Evolutionary conservation across 257 asterid genomes (phyloP).

Genomic region (Solanum chmielewskii): DNA sequence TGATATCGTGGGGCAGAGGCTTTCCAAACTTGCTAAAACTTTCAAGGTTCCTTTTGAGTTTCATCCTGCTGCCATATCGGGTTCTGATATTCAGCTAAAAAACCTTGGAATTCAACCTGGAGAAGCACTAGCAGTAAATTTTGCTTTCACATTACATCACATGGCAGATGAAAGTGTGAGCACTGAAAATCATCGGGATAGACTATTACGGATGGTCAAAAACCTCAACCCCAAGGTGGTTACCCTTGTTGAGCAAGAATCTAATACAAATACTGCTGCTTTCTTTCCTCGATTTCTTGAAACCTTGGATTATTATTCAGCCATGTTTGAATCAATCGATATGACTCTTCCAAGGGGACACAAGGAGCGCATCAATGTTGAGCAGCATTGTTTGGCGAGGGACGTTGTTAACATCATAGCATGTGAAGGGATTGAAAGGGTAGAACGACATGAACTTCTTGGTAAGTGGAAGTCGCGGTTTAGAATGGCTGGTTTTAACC

Average conservation of each 20-base stretch:
- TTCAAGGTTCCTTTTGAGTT: constrained; percentile 75
- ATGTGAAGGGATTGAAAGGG: constrained; percentile 73
- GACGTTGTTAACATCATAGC: constrained; percentile 76
- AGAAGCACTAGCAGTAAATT: constrained; percentile 75
- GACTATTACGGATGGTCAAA: constrained; percentile 59
- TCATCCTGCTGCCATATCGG: constrained; percentile 32
- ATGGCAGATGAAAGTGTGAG: constrained; percentile 83
- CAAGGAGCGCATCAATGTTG: constrained; percentile 62
- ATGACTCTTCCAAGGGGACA: constrained; percentile 52
- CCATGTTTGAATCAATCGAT: constrained; percentile 81
- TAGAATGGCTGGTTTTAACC: constrained; percentile 78
- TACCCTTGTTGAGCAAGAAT: constrained; percentile 80
- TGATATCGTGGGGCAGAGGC: constrained; percentile 56
- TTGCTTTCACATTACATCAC: constrained; percentile 66
- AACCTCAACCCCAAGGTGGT: constrained; percentile 66
- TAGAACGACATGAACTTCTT: constrained; percentile 64
- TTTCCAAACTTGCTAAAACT: constrained; percentile 49
- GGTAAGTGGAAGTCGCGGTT: constrained; percentile 76
- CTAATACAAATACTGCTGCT: constrained; percentile 73
- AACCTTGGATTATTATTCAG: constrained; percentile 59
- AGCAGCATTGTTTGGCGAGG: constrained; percentile 78
- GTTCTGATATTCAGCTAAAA: constrained; percentile 17
- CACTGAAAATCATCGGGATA: constrained; percentile 61
- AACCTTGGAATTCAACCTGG: constrained; percentile 36
- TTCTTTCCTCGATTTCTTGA: constrained; percentile 76